phyloP scores from a whole-genome alignment of 2,329 filamentous ascomycete species.

The Sarocladiaceae sp. region DNA sequence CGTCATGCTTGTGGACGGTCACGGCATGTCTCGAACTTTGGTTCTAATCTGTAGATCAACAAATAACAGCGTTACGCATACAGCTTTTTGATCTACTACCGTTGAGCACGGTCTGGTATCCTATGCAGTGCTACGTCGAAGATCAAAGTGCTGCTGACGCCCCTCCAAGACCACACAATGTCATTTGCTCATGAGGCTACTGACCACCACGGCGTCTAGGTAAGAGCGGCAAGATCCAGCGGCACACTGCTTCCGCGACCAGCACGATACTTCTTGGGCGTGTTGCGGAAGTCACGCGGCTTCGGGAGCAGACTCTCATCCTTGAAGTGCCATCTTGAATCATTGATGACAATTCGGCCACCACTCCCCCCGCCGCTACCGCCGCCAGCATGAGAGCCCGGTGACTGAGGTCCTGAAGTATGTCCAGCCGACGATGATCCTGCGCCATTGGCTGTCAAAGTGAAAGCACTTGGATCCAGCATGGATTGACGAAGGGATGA shows the following conservation, averaged over 20 bases:
- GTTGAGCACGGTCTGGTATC: no score
- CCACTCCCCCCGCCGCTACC: constrained; percentile 19
- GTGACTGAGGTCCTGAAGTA: constrained; percentile 29
- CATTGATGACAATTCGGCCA: constrained; percentile 57
- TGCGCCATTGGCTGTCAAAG: constrained; percentile 58
- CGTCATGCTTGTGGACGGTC: no score
- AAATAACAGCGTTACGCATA: no score
- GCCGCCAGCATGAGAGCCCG: no score
- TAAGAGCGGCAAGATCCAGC: constrained; percentile 64
- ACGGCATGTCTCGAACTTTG: no score
- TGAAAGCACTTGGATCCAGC: constrained; percentile 72
- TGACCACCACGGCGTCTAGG: no score
- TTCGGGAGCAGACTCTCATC: constrained; percentile 76
- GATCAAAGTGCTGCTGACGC: no score
- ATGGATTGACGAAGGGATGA: constrained; percentile 52
- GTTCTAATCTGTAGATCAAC: no score
- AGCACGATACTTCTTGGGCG: constrained; percentile 73
- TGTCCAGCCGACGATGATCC: constrained; percentile 38
- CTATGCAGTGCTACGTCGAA: no score
- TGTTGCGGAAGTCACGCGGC: constrained; percentile 73
- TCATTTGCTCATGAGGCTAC: no score
- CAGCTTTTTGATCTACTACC: no score
- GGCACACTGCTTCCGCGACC: constrained; percentile 92
- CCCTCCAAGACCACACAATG: no score
- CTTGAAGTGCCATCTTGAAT: constrained; percentile 81